Evolutionary conservation across 805 yeast genomes (phyloP).

Genomic region (Teunomyces panamensis): DNA sequence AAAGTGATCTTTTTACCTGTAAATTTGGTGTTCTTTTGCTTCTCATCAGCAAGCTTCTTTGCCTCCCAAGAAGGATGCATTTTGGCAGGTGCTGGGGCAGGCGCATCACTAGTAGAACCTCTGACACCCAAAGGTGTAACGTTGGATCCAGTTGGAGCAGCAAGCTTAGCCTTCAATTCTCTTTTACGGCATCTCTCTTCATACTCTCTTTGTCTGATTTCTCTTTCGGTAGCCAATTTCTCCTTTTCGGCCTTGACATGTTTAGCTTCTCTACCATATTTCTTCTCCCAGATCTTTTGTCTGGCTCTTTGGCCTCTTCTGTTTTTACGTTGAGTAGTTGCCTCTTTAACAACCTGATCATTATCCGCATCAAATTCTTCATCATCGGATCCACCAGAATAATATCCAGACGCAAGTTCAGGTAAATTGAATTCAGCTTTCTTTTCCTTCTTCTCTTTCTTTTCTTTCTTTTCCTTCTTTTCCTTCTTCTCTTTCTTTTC

Average conservation of each 20-base stretch:
- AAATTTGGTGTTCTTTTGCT: conserved; percentile 61
- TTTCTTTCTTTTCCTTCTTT: conserved; percentile 14
- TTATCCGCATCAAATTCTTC: conserved; percentile 44
- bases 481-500: conserved; percentile 15
- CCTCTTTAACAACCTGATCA: conserved; percentile 50
- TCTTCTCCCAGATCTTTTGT: conserved; percentile 93
- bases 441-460: conserved; percentile 22
- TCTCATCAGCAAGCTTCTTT: conserved; percentile 68
- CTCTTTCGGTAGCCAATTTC: conserved; percentile 52
- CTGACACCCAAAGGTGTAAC: conserved; percentile 39
- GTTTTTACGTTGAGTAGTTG: conserved; percentile 66
- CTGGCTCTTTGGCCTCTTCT: conserved; percentile 97
- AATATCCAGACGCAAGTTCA: conserved; percentile 72
- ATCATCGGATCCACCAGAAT: conserved; percentile 78
- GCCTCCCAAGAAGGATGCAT: conserved; percentile 99
- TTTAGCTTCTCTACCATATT: conserved; percentile 79
- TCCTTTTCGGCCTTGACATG: conserved; percentile 72
- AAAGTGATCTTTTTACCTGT: conserved; percentile 83
- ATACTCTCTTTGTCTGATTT: conserved; percentile 57
- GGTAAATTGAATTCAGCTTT: conserved; percentile 50
- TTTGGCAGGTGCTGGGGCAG: conserved; percentile 8
- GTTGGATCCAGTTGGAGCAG: conserved; percentile 41
- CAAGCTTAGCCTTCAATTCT: conserved; percentile 45
- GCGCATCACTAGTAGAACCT: conserved; percentile 7
- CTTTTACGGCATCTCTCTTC: conserved; percentile 74